These are phyloP conservation scores for Puccinia horiana DNA, from an alignment of 1,284 basidiomycete species.

Conservation along the genomic window DNA sequence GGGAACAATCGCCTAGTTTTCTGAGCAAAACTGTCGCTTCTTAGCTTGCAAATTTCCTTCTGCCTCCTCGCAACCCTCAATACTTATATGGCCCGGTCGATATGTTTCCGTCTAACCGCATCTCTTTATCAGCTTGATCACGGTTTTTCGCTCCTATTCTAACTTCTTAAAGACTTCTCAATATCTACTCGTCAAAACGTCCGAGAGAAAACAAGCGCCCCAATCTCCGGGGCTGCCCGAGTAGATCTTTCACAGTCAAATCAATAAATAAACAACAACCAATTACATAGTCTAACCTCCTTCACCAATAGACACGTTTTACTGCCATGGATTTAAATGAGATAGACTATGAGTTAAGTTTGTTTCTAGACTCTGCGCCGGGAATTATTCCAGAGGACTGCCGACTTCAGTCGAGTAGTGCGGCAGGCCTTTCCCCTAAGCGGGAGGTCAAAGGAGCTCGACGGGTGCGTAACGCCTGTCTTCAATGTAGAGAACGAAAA, in stretches of 20 bases:
- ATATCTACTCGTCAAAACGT: conserved; percentile 19
- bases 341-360: conserved; percentile 21
- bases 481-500: conserved; percentile 48
- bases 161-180: neutral
- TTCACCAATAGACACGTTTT: neutral
- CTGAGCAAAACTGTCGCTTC: neutral
- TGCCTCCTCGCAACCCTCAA: neutral
- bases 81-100: neutral
- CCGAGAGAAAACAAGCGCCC: conserved; percentile 14
- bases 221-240: conserved; percentile 30
- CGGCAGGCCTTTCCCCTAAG: conserved; percentile 23
- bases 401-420: conserved; percentile 11
- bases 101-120: conserved; percentile 27
- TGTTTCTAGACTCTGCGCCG: conserved; percentile 17
- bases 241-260: conserved; percentile 20
- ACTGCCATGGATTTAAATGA: conserved; percentile 48
- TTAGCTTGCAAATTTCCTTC: neutral
- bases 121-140: conserved; percentile 17
- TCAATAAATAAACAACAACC: conserved; percentile 7
- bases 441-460: conserved; percentile 45
- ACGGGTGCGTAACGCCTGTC: conserved; percentile 48
- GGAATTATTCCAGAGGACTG: neutral
- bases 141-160: conserved; percentile 28
- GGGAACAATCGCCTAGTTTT: neutral
- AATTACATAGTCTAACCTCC: neutral